Evolutionary conservation across 495 filamentous ascomycete genomes (phyloP).

Genomic region (Xylaria grammica): DNA sequence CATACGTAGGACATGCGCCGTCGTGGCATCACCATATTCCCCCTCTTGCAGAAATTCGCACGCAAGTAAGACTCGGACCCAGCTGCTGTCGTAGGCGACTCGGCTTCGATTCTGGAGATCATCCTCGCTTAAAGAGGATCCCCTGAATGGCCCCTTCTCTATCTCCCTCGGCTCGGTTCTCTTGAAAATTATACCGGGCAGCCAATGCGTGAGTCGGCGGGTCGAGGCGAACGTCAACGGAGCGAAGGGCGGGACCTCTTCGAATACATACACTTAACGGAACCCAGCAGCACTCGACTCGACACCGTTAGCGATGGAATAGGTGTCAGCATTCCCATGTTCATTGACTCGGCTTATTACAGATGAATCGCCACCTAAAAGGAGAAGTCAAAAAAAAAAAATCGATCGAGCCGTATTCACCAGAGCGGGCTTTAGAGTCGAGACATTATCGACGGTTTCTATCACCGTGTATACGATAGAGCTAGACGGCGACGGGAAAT

Average conservation of each 20-base stretch:
- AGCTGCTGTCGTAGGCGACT: slow-evolving; percentile 13
- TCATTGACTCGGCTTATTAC: slow-evolving; percentile 1
- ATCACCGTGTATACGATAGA: background rate
- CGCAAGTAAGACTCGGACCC: slow-evolving; percentile 23
- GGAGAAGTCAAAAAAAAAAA: background rate
- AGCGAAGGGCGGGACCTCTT: background rate
- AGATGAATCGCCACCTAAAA: background rate
- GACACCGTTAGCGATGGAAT: slow-evolving; percentile 2
- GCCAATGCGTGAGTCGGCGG: slow-evolving; percentile 11
- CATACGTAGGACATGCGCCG: slow-evolving; percentile 7
- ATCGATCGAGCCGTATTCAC: background rate
- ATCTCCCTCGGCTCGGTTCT: background rate
- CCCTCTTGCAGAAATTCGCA: slow-evolving; percentile 18
- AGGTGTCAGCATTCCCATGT: slow-evolving; percentile 1
- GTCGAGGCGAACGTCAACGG: background rate
- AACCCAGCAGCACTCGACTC: slow-evolving; percentile 1
- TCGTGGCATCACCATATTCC: slow-evolving; percentile 10
- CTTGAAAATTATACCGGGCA: background rate
- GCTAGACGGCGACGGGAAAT: slow-evolving; percentile 12
- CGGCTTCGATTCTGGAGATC: slow-evolving; percentile 13
- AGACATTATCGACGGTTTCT: background rate
- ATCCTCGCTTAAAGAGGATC: slow-evolving; percentile 5
- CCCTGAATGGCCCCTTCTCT: slow-evolving; percentile 1
- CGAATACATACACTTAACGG: background rate
- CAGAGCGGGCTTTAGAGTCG: background rate